phyloP scores from a whole-genome alignment of 441 rosid genomes.

The Populus tomentosa region DNA sequence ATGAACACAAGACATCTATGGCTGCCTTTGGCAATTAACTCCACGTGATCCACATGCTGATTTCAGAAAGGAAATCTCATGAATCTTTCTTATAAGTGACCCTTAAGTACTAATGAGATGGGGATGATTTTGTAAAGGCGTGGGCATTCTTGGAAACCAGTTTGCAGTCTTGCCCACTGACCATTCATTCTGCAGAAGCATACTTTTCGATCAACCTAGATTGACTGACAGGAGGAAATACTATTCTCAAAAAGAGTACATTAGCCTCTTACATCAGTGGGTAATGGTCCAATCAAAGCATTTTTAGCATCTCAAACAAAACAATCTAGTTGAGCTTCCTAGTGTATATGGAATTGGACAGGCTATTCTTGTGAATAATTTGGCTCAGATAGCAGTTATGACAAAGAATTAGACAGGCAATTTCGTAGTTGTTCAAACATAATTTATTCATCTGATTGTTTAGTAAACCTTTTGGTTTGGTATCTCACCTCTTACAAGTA shows the following conservation, averaged over 20 bases:
- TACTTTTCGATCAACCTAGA: not conserved
- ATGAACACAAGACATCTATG: not conserved
- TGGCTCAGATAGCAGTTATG: not conserved
- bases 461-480: not conserved
- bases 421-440: not conserved
- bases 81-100: not conserved
- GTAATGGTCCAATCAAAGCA: not conserved
- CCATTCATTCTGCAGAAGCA: not conserved
- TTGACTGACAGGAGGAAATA: not conserved
- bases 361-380: not conserved
- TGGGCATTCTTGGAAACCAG: not conserved
- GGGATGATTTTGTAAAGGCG: not conserved
- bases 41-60: not conserved
- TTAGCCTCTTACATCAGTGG: too few species aligned
- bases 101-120: not conserved
- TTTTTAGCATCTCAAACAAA: not conserved
- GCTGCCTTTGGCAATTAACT: not conserved
- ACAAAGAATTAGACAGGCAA: not conserved
- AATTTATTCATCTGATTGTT: not conserved
- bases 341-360: not conserved
- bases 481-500: not conserved
- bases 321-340: not conserved
- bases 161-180: not conserved
- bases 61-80: not conserved
- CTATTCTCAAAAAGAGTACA: not conserved